phyloP scores from a whole-genome alignment of 257 asterid species.

The Coffea eugenioides region DNA sequence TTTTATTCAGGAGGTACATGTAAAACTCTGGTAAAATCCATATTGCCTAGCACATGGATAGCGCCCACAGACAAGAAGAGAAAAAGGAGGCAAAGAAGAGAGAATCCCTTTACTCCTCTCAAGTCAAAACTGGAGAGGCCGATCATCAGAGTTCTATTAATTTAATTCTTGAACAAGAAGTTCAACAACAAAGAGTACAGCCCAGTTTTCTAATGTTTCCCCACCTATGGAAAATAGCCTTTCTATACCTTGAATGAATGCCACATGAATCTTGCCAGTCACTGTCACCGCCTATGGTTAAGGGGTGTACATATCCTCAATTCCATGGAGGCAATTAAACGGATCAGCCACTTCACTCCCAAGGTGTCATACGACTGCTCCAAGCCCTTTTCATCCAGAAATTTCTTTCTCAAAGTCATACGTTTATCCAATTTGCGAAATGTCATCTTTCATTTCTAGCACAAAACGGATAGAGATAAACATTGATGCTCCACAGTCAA shows the following conservation, averaged over 20 bases:
- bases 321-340: slow-evolving; percentile 31
- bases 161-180: slow-evolving; percentile 5
- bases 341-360: slow-evolving; percentile 28
- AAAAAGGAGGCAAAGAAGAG: neutral
- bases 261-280: slow-evolving; percentile 36
- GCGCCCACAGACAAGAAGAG: slow-evolving; percentile 41
- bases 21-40: slow-evolving; percentile 36
- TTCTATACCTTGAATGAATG: slow-evolving; percentile 19
- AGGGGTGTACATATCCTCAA: slow-evolving; percentile 26
- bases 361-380: slow-evolving; percentile 11
- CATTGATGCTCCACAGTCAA: neutral
- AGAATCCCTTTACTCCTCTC: neutral
- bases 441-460: slow-evolving; percentile 21
- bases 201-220: neutral
- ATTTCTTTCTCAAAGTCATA: slow-evolving; percentile 23
- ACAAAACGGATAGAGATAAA: slow-evolving; percentile 16
- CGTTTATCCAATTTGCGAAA: slow-evolving; percentile 17
- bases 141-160: neutral
- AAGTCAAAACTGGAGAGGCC: slow-evolving; percentile 15
- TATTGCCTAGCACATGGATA: slow-evolving; percentile 64
- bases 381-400: slow-evolving; percentile 39
- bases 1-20: slow-evolving; percentile 44
- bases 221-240: slow-evolving; percentile 9
- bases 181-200: neutral
- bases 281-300: slow-evolving; percentile 25